A percentile compares a stretch with the other conserved stretches of the same genome.
Evolutionary conservation across 2,329 filamentous ascomycete species (phyloP).

Genomic region (Aspergillus sp.): DNA sequence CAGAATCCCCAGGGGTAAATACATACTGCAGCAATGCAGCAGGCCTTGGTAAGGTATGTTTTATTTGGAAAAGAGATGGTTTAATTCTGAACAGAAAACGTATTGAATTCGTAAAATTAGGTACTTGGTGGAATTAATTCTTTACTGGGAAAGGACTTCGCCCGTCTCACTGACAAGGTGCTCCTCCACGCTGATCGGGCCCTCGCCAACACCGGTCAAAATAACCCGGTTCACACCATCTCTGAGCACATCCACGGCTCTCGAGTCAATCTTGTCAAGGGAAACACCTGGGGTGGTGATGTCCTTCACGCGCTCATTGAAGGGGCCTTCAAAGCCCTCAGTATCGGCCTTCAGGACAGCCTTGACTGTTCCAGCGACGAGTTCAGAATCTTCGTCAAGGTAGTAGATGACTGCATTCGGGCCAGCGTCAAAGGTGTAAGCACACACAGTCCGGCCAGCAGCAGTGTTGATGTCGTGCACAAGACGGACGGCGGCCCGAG

Average conservation of each 20-base stretch:
- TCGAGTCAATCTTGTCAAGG: slow-evolving; percentile 55
- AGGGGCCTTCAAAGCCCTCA: slow-evolving; percentile 53
- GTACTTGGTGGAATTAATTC: background rate
- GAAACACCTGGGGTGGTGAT: slow-evolving; percentile 45
- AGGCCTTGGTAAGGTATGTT: no score
- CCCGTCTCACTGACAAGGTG: slow-evolving; percentile 68
- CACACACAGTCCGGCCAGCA: slow-evolving; percentile 74
- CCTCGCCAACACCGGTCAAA: slow-evolving; percentile 84
- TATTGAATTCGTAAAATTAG: no score
- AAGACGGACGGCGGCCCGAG: slow-evolving; percentile 76
- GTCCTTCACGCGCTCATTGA: slow-evolving; percentile 50
- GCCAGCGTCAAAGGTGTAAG: slow-evolving; percentile 96
- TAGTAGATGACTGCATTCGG: slow-evolving; percentile 98
- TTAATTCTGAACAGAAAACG: no score
- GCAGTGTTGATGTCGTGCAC: slow-evolving; percentile 83
- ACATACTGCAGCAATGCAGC: no score
- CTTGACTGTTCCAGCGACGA: slow-evolving; percentile 76
- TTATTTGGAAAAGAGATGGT: no score
- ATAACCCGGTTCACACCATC: slow-evolving; percentile 85
- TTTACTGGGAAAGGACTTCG: slow-evolving; percentile 32
- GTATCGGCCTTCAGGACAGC: slow-evolving; percentile 62
- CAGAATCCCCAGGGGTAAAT: no score
- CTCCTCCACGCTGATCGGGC: slow-evolving; percentile 74
- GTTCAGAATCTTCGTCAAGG: slow-evolving; percentile 67
- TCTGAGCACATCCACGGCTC: slow-evolving; percentile 61